Evolutionary conservation across 352 stramenopile species (phyloP), one percentile per base, ranked within the genome.

Genomic region (Thalassiosira ordinaria): DNA sequence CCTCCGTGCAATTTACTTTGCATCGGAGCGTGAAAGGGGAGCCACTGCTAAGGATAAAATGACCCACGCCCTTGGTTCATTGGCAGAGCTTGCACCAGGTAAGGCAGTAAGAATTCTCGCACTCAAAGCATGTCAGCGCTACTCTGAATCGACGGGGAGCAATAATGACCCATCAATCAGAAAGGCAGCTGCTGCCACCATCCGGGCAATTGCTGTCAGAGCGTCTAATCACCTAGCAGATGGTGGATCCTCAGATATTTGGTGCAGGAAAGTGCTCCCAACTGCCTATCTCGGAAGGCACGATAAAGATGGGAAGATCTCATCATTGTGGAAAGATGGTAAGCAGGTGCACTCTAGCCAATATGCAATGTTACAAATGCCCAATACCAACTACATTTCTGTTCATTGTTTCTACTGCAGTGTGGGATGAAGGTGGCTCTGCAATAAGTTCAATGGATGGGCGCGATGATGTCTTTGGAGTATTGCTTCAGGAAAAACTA

Each of bases 371-470:
- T 47, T 47, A 9, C 16, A 47, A 47, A 16, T 47, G 8, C 16
- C 37, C 9, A 16, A 16, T 47, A 9, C 37, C 37, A 47, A 47
- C 37, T 47, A 9, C 16, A 47, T 16, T 16, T 16, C 16, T 16
- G 8, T 16, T 47, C 16, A 9, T 16, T 9, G 9, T 47, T 47
- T 47, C 9, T 47, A 47, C 37, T 16, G 8, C 16, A 47, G 86
- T 93, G 35, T 94, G 88, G 87, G 85, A 94, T 16, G 89, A 94
- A 80, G 89, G 87, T 22, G 80, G 84, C 9, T 63, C 77, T 18
- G 74, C 70, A 18, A 55, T 81, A 26, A 67, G 61, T 31, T 59
- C 66, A 49, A 39, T 44, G 55, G 72, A 33, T 27, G 35, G 41
- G 6, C 47, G 71, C 49, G 68, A 80, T 39, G 67, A 76, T 52